Percentiles rank a stretch among this genome's conserved stretches.
Evolutionary conservation across 495 filamentous ascomycete species (phyloP).

Genomic region (Talaromyces liani): DNA sequence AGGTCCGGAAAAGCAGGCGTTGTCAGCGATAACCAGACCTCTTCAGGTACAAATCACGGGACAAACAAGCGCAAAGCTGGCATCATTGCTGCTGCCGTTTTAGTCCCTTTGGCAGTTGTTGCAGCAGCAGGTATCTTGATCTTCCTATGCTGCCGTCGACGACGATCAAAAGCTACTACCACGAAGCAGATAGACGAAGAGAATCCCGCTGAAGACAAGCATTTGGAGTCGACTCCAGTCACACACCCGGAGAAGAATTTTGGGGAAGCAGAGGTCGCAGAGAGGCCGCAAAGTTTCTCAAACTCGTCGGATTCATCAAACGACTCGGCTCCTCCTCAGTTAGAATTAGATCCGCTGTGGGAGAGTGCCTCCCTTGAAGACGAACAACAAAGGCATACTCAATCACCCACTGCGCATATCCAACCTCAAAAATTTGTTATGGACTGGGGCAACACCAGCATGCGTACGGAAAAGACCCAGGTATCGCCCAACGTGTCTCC

Average conservation of each 20-base stretch:
- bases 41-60: conserved; percentile 11
- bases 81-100: conserved; percentile 37
- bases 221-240: neutral
- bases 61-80: conserved; percentile 26
- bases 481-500: neutral
- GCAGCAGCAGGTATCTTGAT: conserved; percentile 25
- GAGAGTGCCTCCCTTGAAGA: neutral
- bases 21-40: conserved; percentile 15
- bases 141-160: conserved; percentile 35
- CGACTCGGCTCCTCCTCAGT: conserved; percentile 7
- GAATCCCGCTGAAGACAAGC: neutral
- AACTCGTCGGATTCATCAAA: conserved; percentile 10
- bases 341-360: neutral
- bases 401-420: conserved; percentile 2
- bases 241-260: conserved; percentile 3
- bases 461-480: neutral
- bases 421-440: conserved; percentile 1
- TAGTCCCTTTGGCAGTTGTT: conserved; percentile 31
- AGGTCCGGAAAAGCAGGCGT: conserved; percentile 11
- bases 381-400: conserved; percentile 6
- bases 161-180: conserved; percentile 12
- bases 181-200: neutral
- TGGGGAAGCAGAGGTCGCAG: neutral
- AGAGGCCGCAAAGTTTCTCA: conserved; percentile 2
- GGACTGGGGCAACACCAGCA: neutral